Percentiles rank a stretch among this genome's conserved stretches.
Evolutionary conservation across 129 eudicot genomes (phyloP).

Genomic region (Tagetes erecta): DNA sequence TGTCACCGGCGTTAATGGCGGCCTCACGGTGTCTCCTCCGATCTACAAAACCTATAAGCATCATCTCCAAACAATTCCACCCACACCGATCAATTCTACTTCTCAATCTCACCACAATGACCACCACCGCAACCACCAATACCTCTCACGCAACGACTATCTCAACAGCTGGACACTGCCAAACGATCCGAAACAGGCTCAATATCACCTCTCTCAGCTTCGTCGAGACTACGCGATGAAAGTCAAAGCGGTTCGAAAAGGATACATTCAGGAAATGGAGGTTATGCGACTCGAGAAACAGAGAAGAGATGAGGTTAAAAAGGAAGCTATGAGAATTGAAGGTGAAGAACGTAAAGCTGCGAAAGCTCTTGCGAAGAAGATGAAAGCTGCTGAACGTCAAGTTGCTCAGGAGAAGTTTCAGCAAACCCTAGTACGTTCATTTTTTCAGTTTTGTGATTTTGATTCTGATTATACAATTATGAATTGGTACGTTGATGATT

Average conservation of each 20-base stretch:
- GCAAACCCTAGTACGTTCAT: slow-evolving; percentile 48
- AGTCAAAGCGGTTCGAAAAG: slow-evolving; percentile 57
- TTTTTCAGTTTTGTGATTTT: not conserved
- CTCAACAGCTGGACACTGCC: slow-evolving; percentile 66
- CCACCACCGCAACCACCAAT: slow-evolving; percentile 50
- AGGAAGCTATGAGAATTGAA: slow-evolving; percentile 56
- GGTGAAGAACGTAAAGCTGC: slow-evolving; percentile 60
- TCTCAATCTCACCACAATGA: slow-evolving; percentile 40
- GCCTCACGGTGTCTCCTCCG: slow-evolving; percentile 29
- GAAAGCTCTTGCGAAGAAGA: slow-evolving; percentile 36
- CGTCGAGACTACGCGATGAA: slow-evolving; percentile 63
- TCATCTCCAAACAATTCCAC: not conserved
- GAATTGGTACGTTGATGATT: too few species aligned
- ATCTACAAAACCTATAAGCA: slow-evolving; percentile 4
- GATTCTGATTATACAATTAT: too few species aligned
- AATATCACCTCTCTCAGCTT: slow-evolving; percentile 27
- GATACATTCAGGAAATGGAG: slow-evolving; percentile 69
- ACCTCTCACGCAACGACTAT: slow-evolving; percentile 42
- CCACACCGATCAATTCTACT: slow-evolving; percentile 32
- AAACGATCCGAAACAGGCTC: not conserved
- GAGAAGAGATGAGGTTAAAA: slow-evolving; percentile 55
- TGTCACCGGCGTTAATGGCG: slow-evolving; percentile 27
- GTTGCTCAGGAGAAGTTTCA: slow-evolving; percentile 60
- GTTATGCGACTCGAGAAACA: slow-evolving; percentile 52
- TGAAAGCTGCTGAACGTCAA: slow-evolving; percentile 56